Conservation (phyloP, 2,329 filamentous ascomycete species). For the Fusarium sulawesiense region DNA sequence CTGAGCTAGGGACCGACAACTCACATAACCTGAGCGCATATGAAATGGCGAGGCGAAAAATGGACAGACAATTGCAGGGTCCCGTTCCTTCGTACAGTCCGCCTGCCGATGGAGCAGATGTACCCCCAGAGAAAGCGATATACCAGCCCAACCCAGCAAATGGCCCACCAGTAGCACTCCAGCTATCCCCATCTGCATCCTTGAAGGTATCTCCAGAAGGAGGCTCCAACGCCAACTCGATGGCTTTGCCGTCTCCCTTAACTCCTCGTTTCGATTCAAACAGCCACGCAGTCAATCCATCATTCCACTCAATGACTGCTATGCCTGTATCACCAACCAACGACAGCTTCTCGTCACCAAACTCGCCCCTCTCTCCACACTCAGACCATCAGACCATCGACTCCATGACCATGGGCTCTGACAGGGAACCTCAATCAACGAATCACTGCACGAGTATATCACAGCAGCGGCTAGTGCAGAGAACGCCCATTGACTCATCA, state of each 20-base stretch:
- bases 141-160: constrained; percentile 39
- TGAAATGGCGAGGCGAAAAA: constrained; percentile 62
- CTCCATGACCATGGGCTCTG: constrained; percentile 17
- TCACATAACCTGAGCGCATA: constrained; percentile 59
- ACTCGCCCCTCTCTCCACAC: constrained; percentile 28
- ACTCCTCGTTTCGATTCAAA: constrained; percentile 60
- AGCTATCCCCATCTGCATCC: constrained; percentile 36
- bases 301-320: constrained; percentile 56
- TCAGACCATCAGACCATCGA: constrained; percentile 28
- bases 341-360: constrained; percentile 26
- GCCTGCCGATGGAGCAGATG: constrained; percentile 46
- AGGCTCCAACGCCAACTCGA: constrained; percentile 48
- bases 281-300: constrained; percentile 52
- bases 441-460: background rate
- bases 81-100: constrained; percentile 62
- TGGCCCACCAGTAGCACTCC: constrained; percentile 24
- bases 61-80: constrained; percentile 63
- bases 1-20: constrained; percentile 56
- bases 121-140: constrained; percentile 48
- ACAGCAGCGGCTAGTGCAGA: constrained; percentile 52
- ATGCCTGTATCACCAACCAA: constrained; percentile 40
- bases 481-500: constrained; percentile 63
- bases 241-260: constrained; percentile 58
- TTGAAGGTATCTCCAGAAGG: constrained; percentile 35
- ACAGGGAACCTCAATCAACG: constrained; percentile 9